Conservation (phyloP, 805 yeast genomes). For the Ogataea allantospora region DNA sequence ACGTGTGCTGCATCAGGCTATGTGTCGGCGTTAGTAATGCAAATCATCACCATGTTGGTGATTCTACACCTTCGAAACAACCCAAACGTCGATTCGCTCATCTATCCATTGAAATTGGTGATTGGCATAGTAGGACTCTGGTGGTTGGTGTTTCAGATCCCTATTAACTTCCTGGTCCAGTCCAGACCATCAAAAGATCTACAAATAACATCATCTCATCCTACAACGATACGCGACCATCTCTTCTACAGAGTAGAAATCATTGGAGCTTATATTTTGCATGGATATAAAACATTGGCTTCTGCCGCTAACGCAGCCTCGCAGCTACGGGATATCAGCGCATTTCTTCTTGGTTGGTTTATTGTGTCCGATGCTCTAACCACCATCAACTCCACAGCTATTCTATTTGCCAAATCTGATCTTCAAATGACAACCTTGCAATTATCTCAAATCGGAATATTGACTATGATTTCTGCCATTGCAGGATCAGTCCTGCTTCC, state of each 20-base stretch:
- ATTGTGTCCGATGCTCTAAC: slow-evolving; percentile 72
- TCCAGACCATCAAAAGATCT: slow-evolving; percentile 43
- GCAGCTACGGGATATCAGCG: slow-evolving; percentile 60
- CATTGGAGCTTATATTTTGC: slow-evolving; percentile 38
- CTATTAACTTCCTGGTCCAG: slow-evolving; percentile 49
- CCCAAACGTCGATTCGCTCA: slow-evolving; percentile 23
- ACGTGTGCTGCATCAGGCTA: slow-evolving; percentile 72
- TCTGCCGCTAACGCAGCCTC: slow-evolving; percentile 59
- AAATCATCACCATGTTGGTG: slow-evolving; percentile 53
- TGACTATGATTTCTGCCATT: slow-evolving; percentile 67
- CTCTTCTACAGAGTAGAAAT: slow-evolving; percentile 14
- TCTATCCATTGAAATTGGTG: slow-evolving; percentile 53
- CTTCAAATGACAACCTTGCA: slow-evolving; percentile 66
- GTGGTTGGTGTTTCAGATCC: slow-evolving; percentile 75
- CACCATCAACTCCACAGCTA: slow-evolving; percentile 77
- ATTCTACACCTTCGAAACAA: slow-evolving; percentile 24
- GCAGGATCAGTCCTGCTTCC: slow-evolving; percentile 63
- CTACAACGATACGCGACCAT: slow-evolving; percentile 1
- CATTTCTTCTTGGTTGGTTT: slow-evolving; percentile 72
- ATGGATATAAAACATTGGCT: slow-evolving; percentile 63
- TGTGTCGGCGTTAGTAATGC: slow-evolving; percentile 65
- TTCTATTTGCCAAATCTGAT: slow-evolving; percentile 70
- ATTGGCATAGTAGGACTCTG: slow-evolving; percentile 66
- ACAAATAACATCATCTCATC: slow-evolving; percentile 20
- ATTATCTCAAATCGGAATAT: slow-evolving; percentile 60